phyloP scores from a whole-genome alignment of 352 stramenopile genomes.

The Phytophthora pisi region DNA sequence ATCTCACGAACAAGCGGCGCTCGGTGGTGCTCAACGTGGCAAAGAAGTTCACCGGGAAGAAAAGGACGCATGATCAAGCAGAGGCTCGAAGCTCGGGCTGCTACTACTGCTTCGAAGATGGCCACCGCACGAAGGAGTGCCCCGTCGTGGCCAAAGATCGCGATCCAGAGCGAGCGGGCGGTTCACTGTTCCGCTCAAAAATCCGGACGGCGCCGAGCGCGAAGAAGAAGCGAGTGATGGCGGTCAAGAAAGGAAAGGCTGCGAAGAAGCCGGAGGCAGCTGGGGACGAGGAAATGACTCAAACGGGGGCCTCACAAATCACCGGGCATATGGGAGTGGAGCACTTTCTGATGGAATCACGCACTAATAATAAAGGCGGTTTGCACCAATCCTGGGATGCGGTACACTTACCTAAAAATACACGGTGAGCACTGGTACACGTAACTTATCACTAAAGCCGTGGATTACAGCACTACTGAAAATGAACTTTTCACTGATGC shows the following conservation, averaged over 20 bases:
- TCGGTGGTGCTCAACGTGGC: background rate
- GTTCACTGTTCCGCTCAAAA: too few relatives aligned
- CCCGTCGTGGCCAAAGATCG: background rate
- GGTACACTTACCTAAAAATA: too few relatives aligned
- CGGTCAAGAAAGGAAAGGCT: background rate
- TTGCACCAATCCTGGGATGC: too few relatives aligned
- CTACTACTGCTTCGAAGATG: background rate
- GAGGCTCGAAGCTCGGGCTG: background rate
- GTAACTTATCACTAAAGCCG: too few relatives aligned
- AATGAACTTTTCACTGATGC: too few relatives aligned
- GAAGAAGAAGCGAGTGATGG: background rate
- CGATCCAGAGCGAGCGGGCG: background rate
- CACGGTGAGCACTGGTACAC: too few relatives aligned
- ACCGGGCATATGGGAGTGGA: too few relatives aligned
- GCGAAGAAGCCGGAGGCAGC: slow-evolving; percentile 1
- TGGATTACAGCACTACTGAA: too few relatives aligned
- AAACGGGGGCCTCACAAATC: too few relatives aligned
- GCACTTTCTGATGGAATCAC: too few relatives aligned
- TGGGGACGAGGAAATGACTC: background rate
- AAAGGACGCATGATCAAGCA: background rate
- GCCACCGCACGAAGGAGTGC: background rate
- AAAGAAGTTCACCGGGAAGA: background rate
- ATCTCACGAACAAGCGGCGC: slow-evolving; percentile 2
- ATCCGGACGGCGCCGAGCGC: background rate
- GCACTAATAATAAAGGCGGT: too few relatives aligned